Percentiles rank a stretch among this genome's conserved stretches.
phyloP scores from a whole-genome alignment of 1,139 yeast genomes.

The Meyerozyma carpophila region DNA sequence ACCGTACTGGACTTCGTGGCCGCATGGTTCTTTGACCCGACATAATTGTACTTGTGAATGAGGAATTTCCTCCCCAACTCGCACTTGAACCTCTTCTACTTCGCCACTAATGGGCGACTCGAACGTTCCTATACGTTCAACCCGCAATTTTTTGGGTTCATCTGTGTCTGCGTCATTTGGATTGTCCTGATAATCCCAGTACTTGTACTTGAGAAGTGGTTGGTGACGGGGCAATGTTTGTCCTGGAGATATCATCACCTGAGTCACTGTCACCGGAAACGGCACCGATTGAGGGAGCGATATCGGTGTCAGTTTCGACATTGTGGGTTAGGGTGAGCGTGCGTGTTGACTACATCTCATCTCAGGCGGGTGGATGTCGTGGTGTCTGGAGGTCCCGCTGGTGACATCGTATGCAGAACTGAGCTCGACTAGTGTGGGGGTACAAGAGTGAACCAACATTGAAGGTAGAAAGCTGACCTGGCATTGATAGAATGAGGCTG shows the following conservation, averaged over 20 bases:
- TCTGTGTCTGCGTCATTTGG: constrained; percentile 30
- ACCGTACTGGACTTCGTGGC: constrained; percentile 93
- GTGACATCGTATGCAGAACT: neutral
- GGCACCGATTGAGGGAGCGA: constrained; percentile 54
- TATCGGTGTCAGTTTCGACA: constrained; percentile 32
- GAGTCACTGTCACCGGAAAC: constrained; percentile 63
- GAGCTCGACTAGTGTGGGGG: too few relatives aligned
- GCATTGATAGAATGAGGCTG: too few relatives aligned
- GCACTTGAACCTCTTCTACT: constrained; percentile 45
- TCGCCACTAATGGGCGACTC: constrained; percentile 83
- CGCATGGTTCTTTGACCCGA: constrained; percentile 72
- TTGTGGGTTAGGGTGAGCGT: constrained; percentile 4
- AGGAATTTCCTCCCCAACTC: constrained; percentile 55
- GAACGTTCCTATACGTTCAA: constrained; percentile 62
- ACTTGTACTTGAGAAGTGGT: constrained; percentile 56
- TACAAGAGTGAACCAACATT: too few relatives aligned
- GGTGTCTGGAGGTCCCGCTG: neutral
- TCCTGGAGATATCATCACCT: constrained; percentile 43
- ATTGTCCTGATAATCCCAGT: constrained; percentile 62
- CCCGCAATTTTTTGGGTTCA: constrained; percentile 38
- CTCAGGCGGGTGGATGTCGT: neutral
- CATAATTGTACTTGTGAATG: constrained; percentile 47
- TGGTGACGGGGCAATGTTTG: constrained; percentile 46
- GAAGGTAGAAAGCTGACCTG: too few relatives aligned
- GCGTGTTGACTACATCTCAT: neutral